Conservation (phyloP, 2,329 filamentous ascomycete genomes). For the Phaeosphaeria sp. region DNA sequence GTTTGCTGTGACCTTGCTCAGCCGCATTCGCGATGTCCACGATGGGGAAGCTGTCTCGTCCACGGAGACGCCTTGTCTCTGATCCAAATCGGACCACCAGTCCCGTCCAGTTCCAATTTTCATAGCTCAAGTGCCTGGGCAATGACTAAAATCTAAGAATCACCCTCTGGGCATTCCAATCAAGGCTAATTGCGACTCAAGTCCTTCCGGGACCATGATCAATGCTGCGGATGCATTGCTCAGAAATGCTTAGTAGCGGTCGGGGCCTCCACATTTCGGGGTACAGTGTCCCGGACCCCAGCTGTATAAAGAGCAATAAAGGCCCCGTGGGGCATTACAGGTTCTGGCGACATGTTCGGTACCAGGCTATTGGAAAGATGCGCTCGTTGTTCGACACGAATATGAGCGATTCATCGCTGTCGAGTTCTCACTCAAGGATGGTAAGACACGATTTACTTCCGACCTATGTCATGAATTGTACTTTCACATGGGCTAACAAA, state of each 20-base stretch:
- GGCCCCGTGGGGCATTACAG: neutral
- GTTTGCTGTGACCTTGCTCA: too few relatives aligned
- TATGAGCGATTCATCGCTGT: too few relatives aligned
- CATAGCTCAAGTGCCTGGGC: neutral
- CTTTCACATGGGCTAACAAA: neutral
- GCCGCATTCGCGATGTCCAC: neutral
- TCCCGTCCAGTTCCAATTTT: neutral
- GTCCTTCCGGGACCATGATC: neutral
- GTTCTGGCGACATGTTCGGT: neutral
- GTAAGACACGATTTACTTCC: neutral
- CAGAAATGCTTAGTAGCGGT: neutral
- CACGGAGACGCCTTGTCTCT: neutral
- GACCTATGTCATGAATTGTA: neutral
- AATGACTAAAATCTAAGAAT: neutral
- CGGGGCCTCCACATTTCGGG: conserved; percentile 1
- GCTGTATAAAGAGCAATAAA: neutral
- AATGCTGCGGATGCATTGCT: neutral
- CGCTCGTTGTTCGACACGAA: neutral
- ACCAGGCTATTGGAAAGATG: neutral
- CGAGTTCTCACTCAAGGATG: too few relatives aligned
- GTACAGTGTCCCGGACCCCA: neutral
- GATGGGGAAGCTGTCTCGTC: neutral
- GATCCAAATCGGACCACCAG: neutral
- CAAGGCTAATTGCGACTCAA: neutral
- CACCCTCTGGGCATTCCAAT: neutral